Percentiles rank a stretch among this genome's conserved stretches.
Conservation (phyloP, 306 rosid genomes). For the Quercus glauca region DNA sequence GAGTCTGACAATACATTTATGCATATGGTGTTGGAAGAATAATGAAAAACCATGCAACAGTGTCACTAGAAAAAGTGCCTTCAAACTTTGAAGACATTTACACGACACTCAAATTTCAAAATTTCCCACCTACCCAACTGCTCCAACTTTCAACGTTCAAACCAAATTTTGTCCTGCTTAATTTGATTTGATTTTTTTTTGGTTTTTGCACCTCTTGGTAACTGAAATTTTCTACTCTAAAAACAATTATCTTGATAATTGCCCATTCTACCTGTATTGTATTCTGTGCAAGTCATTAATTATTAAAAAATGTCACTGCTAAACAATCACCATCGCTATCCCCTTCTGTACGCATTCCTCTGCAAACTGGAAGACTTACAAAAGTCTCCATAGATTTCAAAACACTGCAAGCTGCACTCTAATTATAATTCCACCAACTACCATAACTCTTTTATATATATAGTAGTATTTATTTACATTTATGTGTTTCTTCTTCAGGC, state of each 20-base stretch:
- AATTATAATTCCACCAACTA: not conserved
- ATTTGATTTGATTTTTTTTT: not conserved
- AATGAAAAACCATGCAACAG: no score
- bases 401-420: not conserved
- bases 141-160: not conserved
- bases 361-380: slow-evolving; percentile 37
- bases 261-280: not conserved
- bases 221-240: not conserved
- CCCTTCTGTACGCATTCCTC: slow-evolving; percentile 4
- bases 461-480: no score
- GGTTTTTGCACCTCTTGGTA: not conserved
- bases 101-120: not conserved
- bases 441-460: not conserved
- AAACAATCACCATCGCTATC: slow-evolving; percentile 28
- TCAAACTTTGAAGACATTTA: not conserved
- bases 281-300: not conserved
- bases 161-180: not conserved
- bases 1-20: no score
- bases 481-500: not conserved
- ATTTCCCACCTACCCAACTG: not conserved
- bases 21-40: no score
- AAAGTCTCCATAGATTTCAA: not conserved
- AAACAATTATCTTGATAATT: slow-evolving; percentile 13
- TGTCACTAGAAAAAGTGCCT: not conserved
- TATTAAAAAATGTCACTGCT: slow-evolving; percentile 16